Base-by-base conservation (phyloP, 2,329 filamentous ascomycete genomes). In the Sarocladium kiliense region DNA sequence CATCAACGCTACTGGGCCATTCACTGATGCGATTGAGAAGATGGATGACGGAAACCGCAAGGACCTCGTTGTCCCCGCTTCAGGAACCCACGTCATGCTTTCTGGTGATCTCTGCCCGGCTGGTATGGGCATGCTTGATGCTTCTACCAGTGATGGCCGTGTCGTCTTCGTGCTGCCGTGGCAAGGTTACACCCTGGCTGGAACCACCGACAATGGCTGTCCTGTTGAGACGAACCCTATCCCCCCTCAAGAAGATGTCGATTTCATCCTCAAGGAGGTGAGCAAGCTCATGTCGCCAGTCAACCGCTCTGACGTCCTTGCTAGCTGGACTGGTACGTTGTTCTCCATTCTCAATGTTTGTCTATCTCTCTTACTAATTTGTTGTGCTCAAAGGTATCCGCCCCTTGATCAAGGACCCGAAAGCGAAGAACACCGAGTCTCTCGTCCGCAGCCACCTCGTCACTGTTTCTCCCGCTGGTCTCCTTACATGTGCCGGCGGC, bases 111-210 rank as follows among this genome's bases (percentile, higher is more conserved):
- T 87, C 72, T 88, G 86, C 67, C 89, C 89, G 54, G 81, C 85
- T 55, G 84, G 89, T 66, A 92, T 93, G 86, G 89, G 89, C 58
- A 77, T 94, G 53, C 89, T 94, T 60, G 89, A 93, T 63, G 88
- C 89, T 2, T 81, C 82, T 39, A 91, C 89, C 2, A 92, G 88
- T 1, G 89, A 94, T 64, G 89, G 89, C n/a, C 84, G 89, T 65
- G 89, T 94, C 60, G 89, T 94, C 63, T 94, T 94, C 77, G 91
- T 94, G 69, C 77, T 94, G 54, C 89, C 89, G 7, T 94, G 89
- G 89, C 87, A 93, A 70, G 89, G 89, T 54, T 89, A 89, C 75
- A 93, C 89, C 6, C 89, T 94, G 58, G 89, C 89, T 51, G 89
- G 89, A 61, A 93, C 89, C 14, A 94, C 89, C 2, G 89, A 94